A percentile compares a stretch with the other conserved stretches of the same genome.
phyloP scores from a whole-genome alignment of 208 protist species.

The Acanthamoeba castellanii region DNA sequence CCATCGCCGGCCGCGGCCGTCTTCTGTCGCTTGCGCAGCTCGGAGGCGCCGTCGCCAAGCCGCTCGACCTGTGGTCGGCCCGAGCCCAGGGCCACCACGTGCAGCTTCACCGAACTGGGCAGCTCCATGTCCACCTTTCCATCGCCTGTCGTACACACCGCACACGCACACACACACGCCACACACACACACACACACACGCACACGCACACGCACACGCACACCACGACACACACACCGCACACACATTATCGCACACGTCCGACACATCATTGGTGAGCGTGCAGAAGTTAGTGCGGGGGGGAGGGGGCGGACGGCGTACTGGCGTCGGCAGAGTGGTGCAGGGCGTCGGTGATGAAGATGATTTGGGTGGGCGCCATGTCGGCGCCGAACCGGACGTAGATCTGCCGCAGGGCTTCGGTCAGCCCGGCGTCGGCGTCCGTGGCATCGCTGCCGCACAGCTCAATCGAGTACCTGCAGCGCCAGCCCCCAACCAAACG shows the following conservation, averaged over 20 bases:
- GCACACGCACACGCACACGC: no score
- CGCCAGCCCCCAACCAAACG: neutral
- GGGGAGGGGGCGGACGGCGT: neutral
- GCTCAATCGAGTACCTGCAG: slow-evolving; percentile 8
- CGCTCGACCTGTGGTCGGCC: neutral
- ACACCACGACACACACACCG: no score
- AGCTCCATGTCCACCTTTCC: neutral
- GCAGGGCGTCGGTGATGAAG: slow-evolving; percentile 11
- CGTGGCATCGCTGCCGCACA: neutral
- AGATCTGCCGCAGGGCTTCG: slow-evolving; percentile 21
- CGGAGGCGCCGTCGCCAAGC: neutral
- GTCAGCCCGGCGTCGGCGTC: neutral
- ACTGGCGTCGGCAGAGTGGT: neutral
- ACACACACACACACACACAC: no score
- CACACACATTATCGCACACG: neutral
- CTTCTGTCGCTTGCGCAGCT: neutral
- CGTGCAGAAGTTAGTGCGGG: no score
- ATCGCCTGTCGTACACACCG: neutral
- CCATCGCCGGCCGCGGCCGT: neutral
- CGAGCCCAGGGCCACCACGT: neutral
- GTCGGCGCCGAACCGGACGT: neutral
- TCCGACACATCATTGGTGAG: neutral
- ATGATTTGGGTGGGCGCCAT: slow-evolving; percentile 22
- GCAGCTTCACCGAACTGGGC: slow-evolving; percentile 6
- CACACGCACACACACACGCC: no score